Percentiles rank a stretch among this genome's conserved stretches.
These are phyloP conservation scores for Rhododendron ferrugineum DNA, from an alignment of 148 eudicot genomes.

Conservation along the genomic window DNA sequence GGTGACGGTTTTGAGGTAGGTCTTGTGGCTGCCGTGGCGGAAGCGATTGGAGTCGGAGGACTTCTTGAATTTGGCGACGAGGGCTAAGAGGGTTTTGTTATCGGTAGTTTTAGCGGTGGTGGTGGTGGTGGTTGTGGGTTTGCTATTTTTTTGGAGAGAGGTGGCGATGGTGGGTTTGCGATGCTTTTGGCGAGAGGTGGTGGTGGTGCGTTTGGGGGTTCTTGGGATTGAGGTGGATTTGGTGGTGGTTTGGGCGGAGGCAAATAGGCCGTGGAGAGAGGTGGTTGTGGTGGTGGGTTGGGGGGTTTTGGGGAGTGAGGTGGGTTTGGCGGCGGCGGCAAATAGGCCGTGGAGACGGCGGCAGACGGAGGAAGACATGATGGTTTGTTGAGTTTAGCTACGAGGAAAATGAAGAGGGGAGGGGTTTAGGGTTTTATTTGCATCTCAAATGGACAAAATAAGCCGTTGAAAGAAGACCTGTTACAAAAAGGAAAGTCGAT, in stretches of 20 bases:
- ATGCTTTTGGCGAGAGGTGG: neutral
- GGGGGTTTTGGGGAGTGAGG: too few species aligned
- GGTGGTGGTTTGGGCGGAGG: neutral
- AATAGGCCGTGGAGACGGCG: neutral
- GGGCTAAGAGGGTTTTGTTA: conserved; percentile 2
- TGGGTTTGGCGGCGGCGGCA: neutral
- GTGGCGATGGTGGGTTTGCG: neutral
- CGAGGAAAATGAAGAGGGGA: conserved; percentile 7
- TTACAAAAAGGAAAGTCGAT: too few species aligned
- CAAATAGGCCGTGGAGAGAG: conserved; percentile 14
- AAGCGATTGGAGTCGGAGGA: conserved; percentile 13
- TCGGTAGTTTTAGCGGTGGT: neutral
- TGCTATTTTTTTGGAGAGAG: neutral
- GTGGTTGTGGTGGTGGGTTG: too few species aligned
- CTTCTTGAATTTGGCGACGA: conserved; percentile 31
- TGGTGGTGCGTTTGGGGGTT: neutral
- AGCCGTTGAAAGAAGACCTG: too few species aligned
- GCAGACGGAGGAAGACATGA: conserved; percentile 15
- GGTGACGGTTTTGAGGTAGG: conserved; percentile 28
- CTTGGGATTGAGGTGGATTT: conserved; percentile 6
- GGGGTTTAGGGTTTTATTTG: neutral
- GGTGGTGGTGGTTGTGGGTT: neutral
- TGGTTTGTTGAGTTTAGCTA: conserved; percentile 24
- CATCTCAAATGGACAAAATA: too few species aligned
- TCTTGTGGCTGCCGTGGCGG: conserved; percentile 7